Percentiles rank a stretch among this genome's conserved stretches.
Evolutionary conservation across 495 filamentous ascomycete genomes (phyloP).

Genomic region (Pseudomonodictys pantanalensis): DNA sequence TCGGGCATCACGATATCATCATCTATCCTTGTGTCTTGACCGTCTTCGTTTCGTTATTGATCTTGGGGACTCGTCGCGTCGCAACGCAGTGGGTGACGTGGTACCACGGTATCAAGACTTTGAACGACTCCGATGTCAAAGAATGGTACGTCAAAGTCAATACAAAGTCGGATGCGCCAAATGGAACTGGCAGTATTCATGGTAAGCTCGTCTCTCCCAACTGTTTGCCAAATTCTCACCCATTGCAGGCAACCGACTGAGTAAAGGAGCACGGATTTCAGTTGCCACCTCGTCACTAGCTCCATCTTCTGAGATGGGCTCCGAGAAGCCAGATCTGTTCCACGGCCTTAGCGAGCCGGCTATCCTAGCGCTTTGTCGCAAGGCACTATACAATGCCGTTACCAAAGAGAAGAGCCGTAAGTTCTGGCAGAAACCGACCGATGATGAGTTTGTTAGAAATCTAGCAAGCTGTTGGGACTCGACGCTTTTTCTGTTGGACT

Average conservation of each 20-base stretch:
- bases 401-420: slow-evolving; percentile 45
- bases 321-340: slow-evolving; percentile 17
- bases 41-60: slow-evolving; percentile 33
- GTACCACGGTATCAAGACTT: slow-evolving; percentile 35
- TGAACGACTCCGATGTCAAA: slow-evolving; percentile 39
- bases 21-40: slow-evolving; percentile 35
- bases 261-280: slow-evolving; percentile 12
- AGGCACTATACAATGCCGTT: slow-evolving; percentile 48
- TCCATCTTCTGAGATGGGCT: background rate
- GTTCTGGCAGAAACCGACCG: slow-evolving; percentile 44
- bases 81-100: slow-evolving; percentile 38
- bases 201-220: background rate
- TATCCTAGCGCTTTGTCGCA: slow-evolving; percentile 46
- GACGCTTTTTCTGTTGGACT: slow-evolving; percentile 58
- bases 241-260: slow-evolving; percentile 17
- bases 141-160: slow-evolving; percentile 30
- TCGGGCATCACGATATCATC: slow-evolving; percentile 32
- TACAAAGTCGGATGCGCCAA: background rate
- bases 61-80: slow-evolving; percentile 43
- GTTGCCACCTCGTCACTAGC: slow-evolving; percentile 20
- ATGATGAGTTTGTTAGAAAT: slow-evolving; percentile 48
- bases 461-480: slow-evolving; percentile 54
- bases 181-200: background rate
- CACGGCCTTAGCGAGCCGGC: slow-evolving; percentile 37
- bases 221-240: background rate